Evolutionary conservation across 148 eudicot genomes (phyloP).

Genomic region (Rhododendron simsii): DNA sequence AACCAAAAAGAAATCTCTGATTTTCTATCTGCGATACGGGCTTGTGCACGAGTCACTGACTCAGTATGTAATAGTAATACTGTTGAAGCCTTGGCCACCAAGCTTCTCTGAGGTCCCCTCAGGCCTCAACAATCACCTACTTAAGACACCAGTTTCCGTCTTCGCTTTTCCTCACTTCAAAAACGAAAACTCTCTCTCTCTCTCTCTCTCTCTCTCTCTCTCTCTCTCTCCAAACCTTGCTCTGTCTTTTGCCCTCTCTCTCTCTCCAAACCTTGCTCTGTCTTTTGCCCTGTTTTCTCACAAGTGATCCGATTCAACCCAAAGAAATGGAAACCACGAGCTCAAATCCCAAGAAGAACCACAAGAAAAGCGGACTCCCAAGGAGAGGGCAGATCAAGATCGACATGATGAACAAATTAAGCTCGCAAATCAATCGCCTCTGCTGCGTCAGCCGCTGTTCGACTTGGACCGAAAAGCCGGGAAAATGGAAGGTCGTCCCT

Average conservation of each 20-base stretch:
- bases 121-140: background rate
- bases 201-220: no score
- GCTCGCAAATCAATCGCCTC: conserved; percentile 7
- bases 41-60: background rate
- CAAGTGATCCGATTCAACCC: background rate
- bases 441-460: background rate
- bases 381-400: conserved; percentile 21
- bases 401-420: background rate
- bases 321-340: conserved; percentile 11
- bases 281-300: background rate
- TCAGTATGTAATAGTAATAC: background rate
- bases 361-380: conserved; percentile 8
- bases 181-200: background rate
- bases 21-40: background rate
- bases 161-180: background rate
- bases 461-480: background rate
- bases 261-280: background rate
- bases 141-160: background rate
- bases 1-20: no score
- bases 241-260: conserved; percentile 8
- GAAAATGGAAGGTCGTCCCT: background rate
- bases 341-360: background rate
- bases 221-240: background rate
- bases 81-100: background rate
- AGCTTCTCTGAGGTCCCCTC: background rate